These are phyloP conservation scores for Golubevia pallescens DNA, from an alignment of 1,284 basidiomycete species.

Conservation along the genomic window DNA sequence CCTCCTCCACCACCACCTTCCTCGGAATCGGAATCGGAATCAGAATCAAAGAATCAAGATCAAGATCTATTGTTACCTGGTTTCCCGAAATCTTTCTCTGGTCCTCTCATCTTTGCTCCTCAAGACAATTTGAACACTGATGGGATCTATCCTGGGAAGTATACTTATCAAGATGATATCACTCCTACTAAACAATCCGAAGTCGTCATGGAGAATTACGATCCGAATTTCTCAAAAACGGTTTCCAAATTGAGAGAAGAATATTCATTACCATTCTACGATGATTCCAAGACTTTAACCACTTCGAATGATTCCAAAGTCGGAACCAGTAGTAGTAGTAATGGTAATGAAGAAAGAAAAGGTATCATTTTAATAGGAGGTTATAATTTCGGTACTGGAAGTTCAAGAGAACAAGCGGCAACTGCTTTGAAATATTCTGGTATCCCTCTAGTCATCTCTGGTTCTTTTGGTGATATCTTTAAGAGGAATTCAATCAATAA, in stretches of 20 bases:
- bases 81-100: conserved; percentile 82
- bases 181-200: conserved; percentile 56
- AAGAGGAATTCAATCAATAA: conserved; percentile 99
- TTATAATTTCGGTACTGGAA: conserved; percentile 98
- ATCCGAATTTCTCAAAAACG: conserved; percentile 40
- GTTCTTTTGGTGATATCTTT: conserved; percentile 98
- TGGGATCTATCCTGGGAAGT: conserved; percentile 98
- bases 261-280: not conserved
- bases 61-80: conserved; percentile 18
- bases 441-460: conserved; percentile 89
- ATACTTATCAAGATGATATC: conserved; percentile 89
- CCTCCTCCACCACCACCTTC: not conserved
- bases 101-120: conserved; percentile 86
- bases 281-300: conserved; percentile 3
- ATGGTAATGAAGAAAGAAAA: conserved; percentile 1
- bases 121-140: conserved; percentile 99
- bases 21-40: too few relatives aligned
- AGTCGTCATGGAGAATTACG: conserved; percentile 65
- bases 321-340: too few relatives aligned
- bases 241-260: conserved; percentile 34
- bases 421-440: conserved; percentile 95
- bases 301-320: not conserved
- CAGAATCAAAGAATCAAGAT: not conserved
- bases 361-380: conserved; percentile 81
- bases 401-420: conserved; percentile 97